Conservation (phyloP, 129 eudicot genomes). For the Chrysanthemum seticuspe region DNA sequence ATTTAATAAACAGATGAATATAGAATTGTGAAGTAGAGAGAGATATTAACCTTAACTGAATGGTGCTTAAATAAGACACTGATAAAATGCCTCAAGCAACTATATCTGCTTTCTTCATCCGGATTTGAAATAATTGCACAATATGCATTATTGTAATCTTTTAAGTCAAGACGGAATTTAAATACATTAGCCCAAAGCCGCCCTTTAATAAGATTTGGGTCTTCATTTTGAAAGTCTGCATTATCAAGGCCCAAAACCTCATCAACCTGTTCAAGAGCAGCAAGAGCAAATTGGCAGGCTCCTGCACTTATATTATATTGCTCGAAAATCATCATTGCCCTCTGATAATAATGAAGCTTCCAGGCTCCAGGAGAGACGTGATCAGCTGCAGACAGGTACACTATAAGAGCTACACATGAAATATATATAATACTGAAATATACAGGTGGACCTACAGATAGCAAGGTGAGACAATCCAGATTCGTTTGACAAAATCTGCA, state of each 20-base stretch:
- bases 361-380: constrained; percentile 64
- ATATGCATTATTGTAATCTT: constrained; percentile 75
- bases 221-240: neutral
- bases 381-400: constrained; percentile 46
- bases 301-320: constrained; percentile 78
- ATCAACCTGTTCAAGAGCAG: constrained; percentile 99
- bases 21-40: neutral
- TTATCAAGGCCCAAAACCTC: constrained; percentile 50
- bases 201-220: constrained; percentile 63
- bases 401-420: constrained; percentile 16
- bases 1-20: constrained; percentile 6
- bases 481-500: constrained; percentile 66
- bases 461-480: constrained; percentile 63
- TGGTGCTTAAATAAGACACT: constrained; percentile 87
- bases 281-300: constrained; percentile 92
- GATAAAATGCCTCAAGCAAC: constrained; percentile 93
- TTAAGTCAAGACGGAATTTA: constrained; percentile 74
- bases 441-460: constrained; percentile 45
- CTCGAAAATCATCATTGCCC: constrained; percentile 97
- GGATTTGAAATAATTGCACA: constrained; percentile 96
- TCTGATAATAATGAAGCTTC: constrained; percentile 93
- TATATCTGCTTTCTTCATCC: constrained; percentile 90
- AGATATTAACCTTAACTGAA: constrained; percentile 68
- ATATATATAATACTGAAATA: neutral
- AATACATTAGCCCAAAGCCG: constrained; percentile 97